Evolutionary conservation across 2,329 filamentous ascomycete genomes (phyloP).

Genomic region (Macrophomina tecta): DNA sequence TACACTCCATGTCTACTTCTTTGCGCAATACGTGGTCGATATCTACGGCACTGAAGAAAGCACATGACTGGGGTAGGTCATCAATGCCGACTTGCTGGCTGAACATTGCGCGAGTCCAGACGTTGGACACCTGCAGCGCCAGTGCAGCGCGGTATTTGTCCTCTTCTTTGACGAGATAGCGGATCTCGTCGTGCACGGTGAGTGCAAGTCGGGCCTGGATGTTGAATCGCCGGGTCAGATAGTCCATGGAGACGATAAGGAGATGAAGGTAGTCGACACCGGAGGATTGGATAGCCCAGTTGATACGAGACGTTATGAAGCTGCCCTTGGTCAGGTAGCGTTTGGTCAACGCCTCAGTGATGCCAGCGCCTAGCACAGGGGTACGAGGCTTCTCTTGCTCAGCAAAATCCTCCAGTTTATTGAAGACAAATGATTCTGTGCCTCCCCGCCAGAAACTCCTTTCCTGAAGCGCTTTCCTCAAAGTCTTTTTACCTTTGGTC

Average conservation of each 20-base stretch:
- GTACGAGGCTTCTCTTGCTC: constrained; percentile 91
- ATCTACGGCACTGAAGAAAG: constrained; percentile 94
- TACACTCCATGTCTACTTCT: constrained; percentile 96
- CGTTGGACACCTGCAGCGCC: constrained; percentile 89
- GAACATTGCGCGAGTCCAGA: constrained; percentile 99
- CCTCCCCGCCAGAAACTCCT: constrained; percentile 92
- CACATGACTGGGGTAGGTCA: constrained; percentile 90
- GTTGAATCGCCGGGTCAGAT: constrained; percentile 83
- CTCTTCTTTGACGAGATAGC: constrained; percentile 83
- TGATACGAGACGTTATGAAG: constrained; percentile 95
- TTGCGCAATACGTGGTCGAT: constrained; percentile 96
- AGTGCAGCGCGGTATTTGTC: constrained; percentile 90
- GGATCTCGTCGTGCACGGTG: constrained; percentile 96
- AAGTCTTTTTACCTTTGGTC: constrained; percentile 90
- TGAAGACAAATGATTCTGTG: constrained; percentile 97
- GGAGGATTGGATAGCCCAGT: constrained; percentile 98
- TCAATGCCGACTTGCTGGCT: constrained; percentile 95
- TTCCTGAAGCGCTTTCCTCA: constrained; percentile 72
- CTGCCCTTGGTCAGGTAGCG: constrained; percentile 86
- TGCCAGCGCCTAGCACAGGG: constrained; percentile 90
- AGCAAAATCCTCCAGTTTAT: constrained; percentile 96
- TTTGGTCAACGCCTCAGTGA: constrained; percentile 92
- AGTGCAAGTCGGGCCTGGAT: constrained; percentile 85
- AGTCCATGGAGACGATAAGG: constrained; percentile 93
- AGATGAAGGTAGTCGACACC: constrained; percentile 97